Base-by-base conservation (phyloP, 2,329 filamentous ascomycete genomes). In the Alternaria arborescens region DNA sequence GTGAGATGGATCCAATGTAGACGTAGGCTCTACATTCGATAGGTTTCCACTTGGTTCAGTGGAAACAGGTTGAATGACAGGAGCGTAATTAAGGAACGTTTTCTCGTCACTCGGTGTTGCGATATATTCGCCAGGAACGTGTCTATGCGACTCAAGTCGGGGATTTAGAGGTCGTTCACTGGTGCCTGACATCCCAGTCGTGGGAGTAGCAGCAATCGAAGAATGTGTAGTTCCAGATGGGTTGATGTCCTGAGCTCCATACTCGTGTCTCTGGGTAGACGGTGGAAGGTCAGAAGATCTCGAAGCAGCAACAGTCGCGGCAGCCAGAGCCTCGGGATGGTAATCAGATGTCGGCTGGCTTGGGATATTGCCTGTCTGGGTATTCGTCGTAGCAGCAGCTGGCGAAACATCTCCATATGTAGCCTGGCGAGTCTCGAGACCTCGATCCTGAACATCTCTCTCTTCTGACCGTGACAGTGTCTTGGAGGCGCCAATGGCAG, bases 101-200 rank as follows among this genome's bases (percentile, higher is more conserved):
- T 67, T 64, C 47, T 76, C 72, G 5, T 73, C 72, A 8, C 67
- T 58, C 14, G 75, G 73, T 2, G 76, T 77, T 2, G 71, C 65
- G n/a, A 66, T 67, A 3, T 71, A 78, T 20, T 71, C 74, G 18
- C 77, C 76, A 12, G 77, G 76, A 36, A 78, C 67, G 44, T 77
- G 75, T 8, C 74, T 65, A 32, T 66, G 66, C 8, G 80, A 78
- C 52, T 79, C 79, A 18, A 78, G 69, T 16, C 66, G 55, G 10
- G 58, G 55, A 65, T 72, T 55, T 63, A 78, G 24, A 11, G 68
- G 70, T 8, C 65, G 56, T 10, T 61, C 64, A 30, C 40, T 18
- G 20, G 42, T 26, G 20, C 46, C 18, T 42, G 51, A 36, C 14
- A 43, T 32, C 12, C 44, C 50, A 40, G 42, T 38, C 8, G 46